Conservation (phyloP, 306 rosid genomes). For the Lupinus albus region DNA sequence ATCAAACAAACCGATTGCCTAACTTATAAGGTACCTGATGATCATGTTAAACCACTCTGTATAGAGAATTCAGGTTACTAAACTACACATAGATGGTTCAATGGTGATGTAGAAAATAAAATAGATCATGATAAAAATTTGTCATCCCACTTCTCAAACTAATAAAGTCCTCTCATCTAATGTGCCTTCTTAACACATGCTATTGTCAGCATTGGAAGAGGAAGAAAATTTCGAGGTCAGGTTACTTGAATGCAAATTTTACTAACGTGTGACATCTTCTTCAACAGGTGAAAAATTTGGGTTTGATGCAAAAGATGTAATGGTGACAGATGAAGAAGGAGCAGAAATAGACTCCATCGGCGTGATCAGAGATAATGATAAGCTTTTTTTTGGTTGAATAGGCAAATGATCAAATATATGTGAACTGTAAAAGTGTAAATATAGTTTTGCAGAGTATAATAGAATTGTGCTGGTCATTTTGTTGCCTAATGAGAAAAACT, state of each 20-base stretch:
- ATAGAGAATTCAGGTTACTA: no score
- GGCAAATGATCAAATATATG: slow-evolving; percentile 20
- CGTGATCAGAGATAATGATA: slow-evolving; percentile 87
- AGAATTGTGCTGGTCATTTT: slow-evolving; percentile 10
- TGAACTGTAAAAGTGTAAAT: slow-evolving; percentile 33
- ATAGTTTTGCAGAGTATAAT: not conserved
- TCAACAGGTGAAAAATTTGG: slow-evolving; percentile 70
- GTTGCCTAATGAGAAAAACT: not conserved
- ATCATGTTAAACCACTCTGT: no score
- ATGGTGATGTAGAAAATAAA: no score
- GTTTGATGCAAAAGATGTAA: slow-evolving; percentile 54
- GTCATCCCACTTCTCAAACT: no score
- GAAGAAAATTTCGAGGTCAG: not conserved
- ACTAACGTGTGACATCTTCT: slow-evolving; percentile 21
- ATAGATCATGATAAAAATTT: no score
- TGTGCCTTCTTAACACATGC: not conserved
- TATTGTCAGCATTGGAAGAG: slow-evolving; percentile 1
- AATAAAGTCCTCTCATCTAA: no score
- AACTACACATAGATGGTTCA: no score
- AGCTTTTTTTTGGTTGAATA: slow-evolving; percentile 59
- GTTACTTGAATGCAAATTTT: not conserved
- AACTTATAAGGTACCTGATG: no score
- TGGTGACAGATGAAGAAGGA: slow-evolving; percentile 74
- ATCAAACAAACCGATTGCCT: no score
- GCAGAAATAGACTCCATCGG: slow-evolving; percentile 73